phyloP scores from a whole-genome alignment of 495 filamentous ascomycete species.

The Penicillium canariense region DNA sequence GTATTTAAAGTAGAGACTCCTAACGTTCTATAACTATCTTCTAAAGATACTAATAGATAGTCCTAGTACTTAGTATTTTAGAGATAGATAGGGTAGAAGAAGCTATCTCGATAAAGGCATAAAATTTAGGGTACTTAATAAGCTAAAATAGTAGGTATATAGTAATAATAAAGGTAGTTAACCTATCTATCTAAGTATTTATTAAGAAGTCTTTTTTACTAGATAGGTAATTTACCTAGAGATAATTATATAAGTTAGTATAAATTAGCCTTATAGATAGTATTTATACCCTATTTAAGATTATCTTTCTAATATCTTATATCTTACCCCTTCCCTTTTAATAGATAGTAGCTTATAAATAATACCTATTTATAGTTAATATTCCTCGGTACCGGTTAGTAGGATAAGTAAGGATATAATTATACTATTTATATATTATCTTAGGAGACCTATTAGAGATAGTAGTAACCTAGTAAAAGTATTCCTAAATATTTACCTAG shows the following conservation, averaged over 20 bases:
- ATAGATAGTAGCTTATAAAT: neutral
- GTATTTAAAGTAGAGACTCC: too few species aligned
- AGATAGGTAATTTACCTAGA: neutral
- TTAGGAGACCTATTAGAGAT: neutral
- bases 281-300: neutral
- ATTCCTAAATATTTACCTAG: conserved; percentile 1
- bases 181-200: neutral
- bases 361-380: neutral
- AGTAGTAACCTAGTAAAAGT: conserved; percentile 11
- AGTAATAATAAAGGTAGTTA: conserved; percentile 11
- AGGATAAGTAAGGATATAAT: conserved; percentile 4
- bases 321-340: neutral
- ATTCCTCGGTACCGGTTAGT: neutral
- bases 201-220: conserved; percentile 1
- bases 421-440: conserved; percentile 11
- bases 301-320: neutral
- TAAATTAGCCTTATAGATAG: too few species aligned
- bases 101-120: too few species aligned
- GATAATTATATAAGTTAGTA: neutral
- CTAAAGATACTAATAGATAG: too few species aligned
- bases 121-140: too few species aligned
- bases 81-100: too few species aligned
- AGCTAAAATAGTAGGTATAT: too few species aligned
- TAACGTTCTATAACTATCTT: too few species aligned
- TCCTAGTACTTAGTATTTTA: too few species aligned